phyloP scores from a whole-genome alignment of 441 rosid species.

The Isatis lusitanica region DNA sequence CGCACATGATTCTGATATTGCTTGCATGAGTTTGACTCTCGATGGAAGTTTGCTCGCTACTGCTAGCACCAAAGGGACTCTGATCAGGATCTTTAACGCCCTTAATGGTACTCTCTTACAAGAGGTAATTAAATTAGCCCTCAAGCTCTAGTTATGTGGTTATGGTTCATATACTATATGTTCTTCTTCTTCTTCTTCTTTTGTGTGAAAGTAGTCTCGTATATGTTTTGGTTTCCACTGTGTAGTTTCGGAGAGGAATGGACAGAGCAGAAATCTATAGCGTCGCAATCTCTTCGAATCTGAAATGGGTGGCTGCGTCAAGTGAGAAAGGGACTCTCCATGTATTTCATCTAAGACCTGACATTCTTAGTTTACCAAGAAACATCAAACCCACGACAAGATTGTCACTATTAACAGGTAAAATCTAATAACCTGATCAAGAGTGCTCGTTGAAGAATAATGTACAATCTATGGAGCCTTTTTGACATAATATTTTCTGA shows the following conservation, averaged over 20 bases:
- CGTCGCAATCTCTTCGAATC: constrained; percentile 62
- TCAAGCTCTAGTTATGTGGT: background rate
- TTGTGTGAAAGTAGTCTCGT: background rate
- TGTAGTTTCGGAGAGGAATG: constrained; percentile 76
- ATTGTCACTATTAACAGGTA: constrained; percentile 76
- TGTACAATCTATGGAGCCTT: background rate
- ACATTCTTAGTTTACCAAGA: constrained; percentile 44
- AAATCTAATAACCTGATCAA: background rate
- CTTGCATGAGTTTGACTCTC: constrained; percentile 68
- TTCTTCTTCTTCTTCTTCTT: too few species aligned
- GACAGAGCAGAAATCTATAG: constrained; percentile 77
- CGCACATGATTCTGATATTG: constrained; percentile 78
- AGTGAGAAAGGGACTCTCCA: constrained; percentile 87
- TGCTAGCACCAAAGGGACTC: constrained; percentile 77
- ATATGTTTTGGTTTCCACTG: background rate
- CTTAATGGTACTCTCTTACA: constrained; percentile 80
- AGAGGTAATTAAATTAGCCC: constrained; percentile 50
- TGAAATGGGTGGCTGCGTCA: constrained; percentile 77
- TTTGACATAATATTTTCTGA: background rate
- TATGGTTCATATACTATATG: background rate
- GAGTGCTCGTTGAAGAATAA: background rate
- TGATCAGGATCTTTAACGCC: constrained; percentile 82
- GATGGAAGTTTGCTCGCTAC: constrained; percentile 89
- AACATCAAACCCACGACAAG: constrained; percentile 63
- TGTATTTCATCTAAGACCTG: constrained; percentile 70